phyloP scores from a whole-genome alignment of 148 eudicot species.

The Suaeda aralocaspica region DNA sequence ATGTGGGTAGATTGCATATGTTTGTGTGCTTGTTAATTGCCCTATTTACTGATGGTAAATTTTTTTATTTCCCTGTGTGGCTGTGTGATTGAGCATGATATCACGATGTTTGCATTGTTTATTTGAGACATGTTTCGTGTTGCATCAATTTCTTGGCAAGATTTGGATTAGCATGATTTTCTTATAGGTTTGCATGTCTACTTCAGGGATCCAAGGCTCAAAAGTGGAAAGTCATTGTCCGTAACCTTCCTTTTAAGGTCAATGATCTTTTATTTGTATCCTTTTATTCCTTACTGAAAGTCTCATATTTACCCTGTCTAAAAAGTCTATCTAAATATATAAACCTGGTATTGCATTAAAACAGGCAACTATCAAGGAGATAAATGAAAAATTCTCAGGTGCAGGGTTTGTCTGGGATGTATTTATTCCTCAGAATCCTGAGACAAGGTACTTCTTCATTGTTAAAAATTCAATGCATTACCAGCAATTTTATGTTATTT shows the following conservation, averaged over 20 bases:
- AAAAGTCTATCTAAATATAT: background rate
- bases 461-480: background rate
- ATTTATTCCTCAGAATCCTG: constrained; percentile 70
- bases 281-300: background rate
- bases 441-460: constrained; percentile 55
- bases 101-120: background rate
- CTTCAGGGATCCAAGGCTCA: constrained; percentile 86
- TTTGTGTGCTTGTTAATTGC: too few relatives aligned
- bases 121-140: background rate
- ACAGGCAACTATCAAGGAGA: constrained; percentile 63
- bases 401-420: constrained; percentile 96
- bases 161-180: background rate
- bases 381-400: constrained; percentile 62
- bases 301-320: background rate
- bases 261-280: background rate
- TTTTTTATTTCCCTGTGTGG: too few relatives aligned
- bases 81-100: background rate
- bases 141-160: background rate
- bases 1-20: background rate
- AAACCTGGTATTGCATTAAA: constrained; percentile 12
- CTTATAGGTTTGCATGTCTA: constrained; percentile 18
- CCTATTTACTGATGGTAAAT: too few relatives aligned
- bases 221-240: constrained; percentile 89
- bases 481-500: constrained; percentile 1
- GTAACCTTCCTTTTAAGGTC: constrained; percentile 95